phyloP scores from a whole-genome alignment of 306 rosid genomes.

The Pueraria montana region DNA sequence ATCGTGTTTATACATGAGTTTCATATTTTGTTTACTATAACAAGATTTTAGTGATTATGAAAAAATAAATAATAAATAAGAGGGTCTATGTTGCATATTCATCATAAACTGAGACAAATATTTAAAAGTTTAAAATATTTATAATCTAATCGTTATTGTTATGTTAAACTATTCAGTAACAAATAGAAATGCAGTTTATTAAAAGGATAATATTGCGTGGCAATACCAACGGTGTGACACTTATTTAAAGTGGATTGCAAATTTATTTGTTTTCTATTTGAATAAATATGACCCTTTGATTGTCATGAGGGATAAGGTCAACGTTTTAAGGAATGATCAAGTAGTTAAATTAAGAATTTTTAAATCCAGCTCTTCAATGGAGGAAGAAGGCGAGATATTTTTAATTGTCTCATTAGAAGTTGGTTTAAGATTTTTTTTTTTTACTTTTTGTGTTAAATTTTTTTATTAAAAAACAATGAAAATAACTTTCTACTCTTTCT shows the following conservation, averaged over 20 bases:
- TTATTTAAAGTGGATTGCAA: neutral
- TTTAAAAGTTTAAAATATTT: neutral
- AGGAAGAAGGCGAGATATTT: neutral
- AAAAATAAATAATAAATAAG: neutral
- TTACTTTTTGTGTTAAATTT: neutral
- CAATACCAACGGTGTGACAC: neutral
- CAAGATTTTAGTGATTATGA: neutral
- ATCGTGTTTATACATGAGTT: neutral
- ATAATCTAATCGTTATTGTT: neutral
- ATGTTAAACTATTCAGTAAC: neutral
- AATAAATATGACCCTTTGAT: constrained; percentile 1
- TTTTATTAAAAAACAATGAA: no score
- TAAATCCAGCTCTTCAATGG: neutral
- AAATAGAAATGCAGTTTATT: neutral
- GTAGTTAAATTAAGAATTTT: neutral
- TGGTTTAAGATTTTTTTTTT: neutral
- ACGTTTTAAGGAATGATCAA: neutral
- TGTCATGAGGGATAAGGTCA: neutral
- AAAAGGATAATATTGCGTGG: neutral
- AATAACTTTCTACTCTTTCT: no score
- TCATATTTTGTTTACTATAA: neutral
- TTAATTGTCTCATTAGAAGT: neutral
- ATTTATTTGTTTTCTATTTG: neutral
- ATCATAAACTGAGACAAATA: neutral
- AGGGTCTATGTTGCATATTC: neutral